Evolutionary conservation across 1,284 basidiomycete species (phyloP).

Genomic region (Ganoderma resinaceum): DNA sequence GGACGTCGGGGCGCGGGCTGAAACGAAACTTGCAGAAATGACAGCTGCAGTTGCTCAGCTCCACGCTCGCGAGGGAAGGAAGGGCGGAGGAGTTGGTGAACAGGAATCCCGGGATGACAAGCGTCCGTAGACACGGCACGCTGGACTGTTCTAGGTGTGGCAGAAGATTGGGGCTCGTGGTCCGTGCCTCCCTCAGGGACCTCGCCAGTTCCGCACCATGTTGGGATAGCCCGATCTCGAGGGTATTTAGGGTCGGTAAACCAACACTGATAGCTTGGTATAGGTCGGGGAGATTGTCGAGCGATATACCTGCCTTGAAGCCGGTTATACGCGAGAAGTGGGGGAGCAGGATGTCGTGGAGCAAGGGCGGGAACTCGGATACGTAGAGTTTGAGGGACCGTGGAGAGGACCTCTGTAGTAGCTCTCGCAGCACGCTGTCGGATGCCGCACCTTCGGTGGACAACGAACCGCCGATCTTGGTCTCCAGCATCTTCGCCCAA

Average conservation of each 20-base stretch:
- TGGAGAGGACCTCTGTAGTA: neutral
- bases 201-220: neutral
- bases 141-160: neutral
- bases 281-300: slow-evolving; percentile 4
- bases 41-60: slow-evolving; percentile 4
- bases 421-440: neutral
- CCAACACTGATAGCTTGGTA: slow-evolving; percentile 3
- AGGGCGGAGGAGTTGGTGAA: slow-evolving; percentile 8
- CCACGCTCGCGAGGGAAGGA: neutral
- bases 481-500: slow-evolving; percentile 2
- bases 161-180: slow-evolving; percentile 1
- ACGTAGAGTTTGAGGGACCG: slow-evolving; percentile 4
- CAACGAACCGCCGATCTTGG: neutral
- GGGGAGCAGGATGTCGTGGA: neutral
- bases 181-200: slow-evolving; percentile 4
- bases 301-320: slow-evolving; percentile 2
- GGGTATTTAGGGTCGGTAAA: neutral
- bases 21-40: neutral
- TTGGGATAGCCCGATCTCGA: slow-evolving; percentile 1
- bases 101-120: slow-evolving; percentile 5
- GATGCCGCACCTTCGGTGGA: neutral
- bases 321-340: neutral
- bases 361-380: slow-evolving; percentile 1
- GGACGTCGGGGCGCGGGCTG: slow-evolving; percentile 1
- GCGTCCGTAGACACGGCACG: neutral